These are phyloP conservation scores for Jaapia argillacea DNA, from an alignment of 768 basidiomycete species.

Conservation along the genomic window DNA sequence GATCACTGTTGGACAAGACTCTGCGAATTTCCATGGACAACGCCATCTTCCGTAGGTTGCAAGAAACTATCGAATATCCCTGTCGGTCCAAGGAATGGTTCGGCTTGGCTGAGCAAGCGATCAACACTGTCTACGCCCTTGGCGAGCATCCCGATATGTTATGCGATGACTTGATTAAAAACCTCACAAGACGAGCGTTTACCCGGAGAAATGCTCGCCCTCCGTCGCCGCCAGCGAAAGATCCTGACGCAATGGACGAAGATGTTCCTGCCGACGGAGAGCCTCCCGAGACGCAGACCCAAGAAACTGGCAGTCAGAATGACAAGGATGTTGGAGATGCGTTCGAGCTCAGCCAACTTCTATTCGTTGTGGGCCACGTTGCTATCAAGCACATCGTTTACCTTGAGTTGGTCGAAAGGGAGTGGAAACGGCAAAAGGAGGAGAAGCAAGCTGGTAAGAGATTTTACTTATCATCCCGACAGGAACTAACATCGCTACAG, in stretches of 20 bases:
- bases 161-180: constrained; percentile 73
- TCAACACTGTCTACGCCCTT: constrained; percentile 92
- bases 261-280: constrained; percentile 29
- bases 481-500: constrained; percentile 18
- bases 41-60: constrained; percentile 74
- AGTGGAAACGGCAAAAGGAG: constrained; percentile 95
- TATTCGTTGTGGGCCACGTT: constrained; percentile 93
- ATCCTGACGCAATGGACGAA: constrained; percentile 46
- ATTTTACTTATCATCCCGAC: background rate
- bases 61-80: constrained; percentile 71
- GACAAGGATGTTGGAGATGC: constrained; percentile 62
- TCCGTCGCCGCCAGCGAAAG: constrained; percentile 17
- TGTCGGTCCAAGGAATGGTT: constrained; percentile 92
- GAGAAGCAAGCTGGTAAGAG: constrained; percentile 66
- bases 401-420: constrained; percentile 89
- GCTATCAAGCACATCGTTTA: constrained; percentile 98
- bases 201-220: too few species aligned
- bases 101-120: constrained; percentile 89
- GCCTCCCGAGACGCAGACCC: background rate
- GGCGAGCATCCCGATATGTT: constrained; percentile 88
- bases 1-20: constrained; percentile 81
- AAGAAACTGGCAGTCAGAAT: constrained; percentile 3
- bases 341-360: constrained; percentile 85
- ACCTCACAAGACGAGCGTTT: constrained; percentile 71
- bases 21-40: constrained; percentile 83